phyloP scores from a whole-genome alignment of 2,329 filamentous ascomycete genomes.

The Trichoderma atroviride region DNA sequence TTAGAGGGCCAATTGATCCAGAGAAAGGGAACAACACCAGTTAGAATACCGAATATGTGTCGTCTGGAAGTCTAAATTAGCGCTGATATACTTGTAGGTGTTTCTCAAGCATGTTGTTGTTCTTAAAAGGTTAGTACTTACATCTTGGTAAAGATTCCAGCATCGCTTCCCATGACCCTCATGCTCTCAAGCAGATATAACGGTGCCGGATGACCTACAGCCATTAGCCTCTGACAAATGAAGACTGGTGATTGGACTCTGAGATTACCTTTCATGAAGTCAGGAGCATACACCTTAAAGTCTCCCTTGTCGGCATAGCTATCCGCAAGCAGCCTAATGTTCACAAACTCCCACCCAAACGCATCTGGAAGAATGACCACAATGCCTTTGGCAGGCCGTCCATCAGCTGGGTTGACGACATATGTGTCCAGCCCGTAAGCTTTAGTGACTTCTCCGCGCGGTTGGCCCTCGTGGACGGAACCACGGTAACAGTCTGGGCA shows the following conservation, averaged over 20 bases:
- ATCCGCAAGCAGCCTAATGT: slow-evolving; percentile 57
- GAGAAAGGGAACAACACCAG: slow-evolving; percentile 39
- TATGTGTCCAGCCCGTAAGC: slow-evolving; percentile 55
- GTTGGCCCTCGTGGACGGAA: slow-evolving; percentile 47
- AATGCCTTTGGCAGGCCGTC: slow-evolving; percentile 45
- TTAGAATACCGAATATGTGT: slow-evolving; percentile 33
- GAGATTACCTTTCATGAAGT: slow-evolving; percentile 52
- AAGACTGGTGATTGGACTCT: neutral
- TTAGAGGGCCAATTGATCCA: slow-evolving; percentile 37
- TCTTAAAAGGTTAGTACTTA: neutral
- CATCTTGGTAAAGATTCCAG: slow-evolving; percentile 17
- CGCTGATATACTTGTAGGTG: neutral
- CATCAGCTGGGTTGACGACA: slow-evolving; percentile 43
- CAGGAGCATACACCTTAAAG: slow-evolving; percentile 57
- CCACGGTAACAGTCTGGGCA: slow-evolving; percentile 52
- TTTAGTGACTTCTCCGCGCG: slow-evolving; percentile 48
- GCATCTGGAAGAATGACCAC: slow-evolving; percentile 58
- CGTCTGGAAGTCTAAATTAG: slow-evolving; percentile 29
- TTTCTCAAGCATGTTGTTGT: neutral
- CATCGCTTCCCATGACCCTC: slow-evolving; percentile 22
- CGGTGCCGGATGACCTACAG: slow-evolving; percentile 38
- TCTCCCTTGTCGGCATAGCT: slow-evolving; percentile 53
- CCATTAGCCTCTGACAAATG: neutral
- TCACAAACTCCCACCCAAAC: slow-evolving; percentile 58
- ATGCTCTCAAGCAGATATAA: slow-evolving; percentile 37